These are phyloP conservation scores for Cladosporium sp. DNA, from an alignment of 2,329 filamentous ascomycete species.

Conservation along the genomic window DNA sequence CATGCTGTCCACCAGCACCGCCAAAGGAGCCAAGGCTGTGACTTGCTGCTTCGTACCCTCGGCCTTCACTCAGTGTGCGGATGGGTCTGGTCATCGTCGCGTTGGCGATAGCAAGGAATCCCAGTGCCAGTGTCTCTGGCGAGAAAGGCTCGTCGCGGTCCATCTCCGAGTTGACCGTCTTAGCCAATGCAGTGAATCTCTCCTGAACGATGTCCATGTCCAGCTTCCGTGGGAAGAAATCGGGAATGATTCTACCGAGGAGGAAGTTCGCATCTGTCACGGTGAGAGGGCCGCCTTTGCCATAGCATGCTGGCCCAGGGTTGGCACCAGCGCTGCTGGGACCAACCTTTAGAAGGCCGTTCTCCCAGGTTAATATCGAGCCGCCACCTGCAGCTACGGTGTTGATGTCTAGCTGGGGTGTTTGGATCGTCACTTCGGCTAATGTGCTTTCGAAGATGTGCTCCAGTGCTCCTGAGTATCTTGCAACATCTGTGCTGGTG, in stretches of 20 bases:
- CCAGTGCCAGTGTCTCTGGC: slow-evolving; percentile 60
- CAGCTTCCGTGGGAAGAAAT: slow-evolving; percentile 30
- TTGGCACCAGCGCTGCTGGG: slow-evolving; percentile 24
- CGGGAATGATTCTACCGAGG: slow-evolving; percentile 29
- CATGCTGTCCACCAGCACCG: slow-evolving; percentile 81
- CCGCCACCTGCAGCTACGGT: slow-evolving; percentile 22
- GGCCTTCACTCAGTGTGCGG: slow-evolving; percentile 78
- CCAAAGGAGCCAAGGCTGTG: slow-evolving; percentile 84
- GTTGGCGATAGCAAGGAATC: slow-evolving; percentile 79
- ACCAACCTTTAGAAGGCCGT: slow-evolving; percentile 17
- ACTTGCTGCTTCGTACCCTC: slow-evolving; percentile 79
- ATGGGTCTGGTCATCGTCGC: slow-evolving; percentile 85
- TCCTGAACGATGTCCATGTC: slow-evolving; percentile 18
- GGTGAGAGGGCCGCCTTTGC: slow-evolving; percentile 33
- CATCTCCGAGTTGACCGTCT: slow-evolving; percentile 45
- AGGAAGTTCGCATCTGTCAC: slow-evolving; percentile 34
- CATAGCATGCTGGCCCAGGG: slow-evolving; percentile 32
- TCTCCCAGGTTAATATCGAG: slow-evolving; percentile 17
- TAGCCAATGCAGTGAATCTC: slow-evolving; percentile 18
- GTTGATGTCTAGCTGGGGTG: slow-evolving; percentile 22
- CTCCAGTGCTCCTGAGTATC: slow-evolving; percentile 17
- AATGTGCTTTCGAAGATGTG: slow-evolving; percentile 19
- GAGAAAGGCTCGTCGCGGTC: slow-evolving; percentile 58
- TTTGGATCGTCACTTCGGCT: slow-evolving; percentile 18
- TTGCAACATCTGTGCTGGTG: slow-evolving; percentile 18